phyloP scores from a whole-genome alignment of 345 rosid genomes.

The Murraya koenigii region DNA sequence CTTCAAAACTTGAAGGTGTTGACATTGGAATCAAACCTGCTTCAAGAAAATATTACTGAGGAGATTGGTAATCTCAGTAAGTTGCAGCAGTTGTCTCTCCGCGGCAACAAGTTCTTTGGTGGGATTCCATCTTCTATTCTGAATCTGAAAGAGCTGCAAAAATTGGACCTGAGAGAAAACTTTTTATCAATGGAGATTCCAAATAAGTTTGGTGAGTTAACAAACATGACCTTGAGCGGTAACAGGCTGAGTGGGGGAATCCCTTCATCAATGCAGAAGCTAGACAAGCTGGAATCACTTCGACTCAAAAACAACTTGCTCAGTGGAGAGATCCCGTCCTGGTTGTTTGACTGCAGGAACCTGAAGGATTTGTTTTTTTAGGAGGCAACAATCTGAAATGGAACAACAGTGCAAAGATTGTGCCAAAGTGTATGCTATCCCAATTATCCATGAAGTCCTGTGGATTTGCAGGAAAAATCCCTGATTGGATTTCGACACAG shows the following conservation, averaged over 20 bases:
- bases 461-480: constrained; percentile 36
- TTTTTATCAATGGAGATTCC: constrained; percentile 29
- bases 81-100: constrained; percentile 21
- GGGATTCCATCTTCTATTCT: constrained; percentile 26
- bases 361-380: constrained; percentile 25
- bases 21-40: constrained; percentile 23
- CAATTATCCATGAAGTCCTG: constrained; percentile 39
- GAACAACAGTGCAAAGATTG: constrained; percentile 26
- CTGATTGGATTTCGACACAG: constrained; percentile 39
- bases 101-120: constrained; percentile 16
- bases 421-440: constrained; percentile 24
- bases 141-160: constrained; percentile 15
- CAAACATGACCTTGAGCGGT: constrained; percentile 26
- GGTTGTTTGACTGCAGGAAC: constrained; percentile 37
- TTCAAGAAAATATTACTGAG: constrained; percentile 21
- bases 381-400: constrained; percentile 45
- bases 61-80: constrained; percentile 30
- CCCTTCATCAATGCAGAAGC: constrained; percentile 29
- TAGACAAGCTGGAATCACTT: constrained; percentile 29
- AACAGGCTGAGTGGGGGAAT: constrained; percentile 37
- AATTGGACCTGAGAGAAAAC: constrained; percentile 27
- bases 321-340: constrained; percentile 35
- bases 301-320: constrained; percentile 29
- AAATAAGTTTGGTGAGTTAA: constrained; percentile 24
- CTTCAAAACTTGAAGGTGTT: constrained; percentile 19